Evolutionary conservation across 495 filamentous ascomycete species (phyloP).

Genomic region (Corynascus novoguineensis): DNA sequence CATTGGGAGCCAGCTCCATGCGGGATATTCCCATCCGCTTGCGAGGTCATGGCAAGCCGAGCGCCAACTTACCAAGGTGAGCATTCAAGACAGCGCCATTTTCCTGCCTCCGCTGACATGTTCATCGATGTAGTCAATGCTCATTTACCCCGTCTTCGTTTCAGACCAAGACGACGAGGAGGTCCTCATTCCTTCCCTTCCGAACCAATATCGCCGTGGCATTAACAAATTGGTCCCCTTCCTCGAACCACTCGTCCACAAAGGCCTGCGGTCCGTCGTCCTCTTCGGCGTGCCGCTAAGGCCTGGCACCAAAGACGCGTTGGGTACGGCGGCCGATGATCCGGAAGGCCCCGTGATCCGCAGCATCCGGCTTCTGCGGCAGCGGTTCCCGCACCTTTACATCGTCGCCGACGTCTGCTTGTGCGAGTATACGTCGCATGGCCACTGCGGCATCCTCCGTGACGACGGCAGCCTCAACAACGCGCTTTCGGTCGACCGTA

Average conservation of each 20-base stretch:
- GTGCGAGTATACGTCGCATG: constrained; percentile 98
- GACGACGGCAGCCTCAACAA: constrained; percentile 94
- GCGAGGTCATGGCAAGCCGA: constrained; percentile 93
- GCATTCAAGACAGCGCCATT: constrained; percentile 11
- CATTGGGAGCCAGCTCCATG: constrained; percentile 90
- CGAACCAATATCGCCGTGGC: constrained; percentile 79
- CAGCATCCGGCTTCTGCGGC: constrained; percentile 72
- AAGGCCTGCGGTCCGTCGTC: constrained; percentile 86
- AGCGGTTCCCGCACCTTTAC: constrained; percentile 80
- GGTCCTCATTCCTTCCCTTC: constrained; percentile 80
- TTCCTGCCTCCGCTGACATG: constrained; percentile 11
- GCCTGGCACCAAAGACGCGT: constrained; percentile 74
- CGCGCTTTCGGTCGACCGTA: constrained; percentile 80
- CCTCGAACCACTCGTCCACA: constrained; percentile 76
- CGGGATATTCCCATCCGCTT: constrained; percentile 89
- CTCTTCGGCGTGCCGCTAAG: constrained; percentile 89
- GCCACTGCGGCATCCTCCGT: constrained; percentile 90
- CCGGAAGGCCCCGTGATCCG: constrained; percentile 86
- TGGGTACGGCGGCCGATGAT: constrained; percentile 91
- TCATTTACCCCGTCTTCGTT: constrained; percentile 95
- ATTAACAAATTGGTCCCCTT: constrained; percentile 81
- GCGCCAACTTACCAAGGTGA: constrained; percentile 90
- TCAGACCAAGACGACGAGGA: constrained; percentile 92
- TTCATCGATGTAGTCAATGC: constrained; percentile 65
- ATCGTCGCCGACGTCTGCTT: constrained; percentile 90